Base-by-base conservation (phyloP, 441 rosid species). In the Dalechampia spathulata region DNA sequence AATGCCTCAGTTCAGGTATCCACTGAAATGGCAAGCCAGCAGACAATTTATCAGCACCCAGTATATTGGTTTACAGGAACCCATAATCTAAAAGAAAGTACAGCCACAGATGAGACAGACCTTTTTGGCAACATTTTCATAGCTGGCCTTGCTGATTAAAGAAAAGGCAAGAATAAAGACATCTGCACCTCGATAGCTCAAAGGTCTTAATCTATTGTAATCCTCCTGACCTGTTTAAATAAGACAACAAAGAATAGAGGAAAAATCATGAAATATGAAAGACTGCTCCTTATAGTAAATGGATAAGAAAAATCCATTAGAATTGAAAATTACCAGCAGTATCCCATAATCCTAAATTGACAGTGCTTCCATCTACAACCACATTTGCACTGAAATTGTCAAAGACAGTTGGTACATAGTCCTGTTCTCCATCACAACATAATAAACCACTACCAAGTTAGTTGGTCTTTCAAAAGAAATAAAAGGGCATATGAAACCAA, bases 361-460 rank as follows among this genome's bases (percentile, higher is more conserved):
- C 82, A 7, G 87, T 87, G 70, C 71, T 75, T 41, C 93, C 90
- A 71, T 87, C 85, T 45, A 87, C 95, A 46, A 83, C 88, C 49
- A 87, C 88, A 76, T 83, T 83, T 63, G 92, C 92, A 67, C 92
- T 84, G 80, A 87, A 85, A 69, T 85, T 83, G 77, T 85, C 90
- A 66, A 85, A 87, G 50, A 83, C 90, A 26, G 93, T 85, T 3
- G 88, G 86, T 41, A 84, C 90, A 71, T 84, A 87, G 61, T 84
- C 89, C 89, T 86, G 89, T 67, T 60, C 30, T 7, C 49, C 62
- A 57, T 40, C 67, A 65, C 57, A 69, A 46, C 4, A 15, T 23
- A 42, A 21, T 28, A 54, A 52, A n/a, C n/a, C n/a, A n/a, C n/a
- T n/a, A n/a, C n/a, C n/a, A n/a, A n/a, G n/a, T n/a, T 19, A 57